phyloP scores from a whole-genome alignment of 225 moss, liverwort and hornwort species.

The Bryum argenteum region DNA sequence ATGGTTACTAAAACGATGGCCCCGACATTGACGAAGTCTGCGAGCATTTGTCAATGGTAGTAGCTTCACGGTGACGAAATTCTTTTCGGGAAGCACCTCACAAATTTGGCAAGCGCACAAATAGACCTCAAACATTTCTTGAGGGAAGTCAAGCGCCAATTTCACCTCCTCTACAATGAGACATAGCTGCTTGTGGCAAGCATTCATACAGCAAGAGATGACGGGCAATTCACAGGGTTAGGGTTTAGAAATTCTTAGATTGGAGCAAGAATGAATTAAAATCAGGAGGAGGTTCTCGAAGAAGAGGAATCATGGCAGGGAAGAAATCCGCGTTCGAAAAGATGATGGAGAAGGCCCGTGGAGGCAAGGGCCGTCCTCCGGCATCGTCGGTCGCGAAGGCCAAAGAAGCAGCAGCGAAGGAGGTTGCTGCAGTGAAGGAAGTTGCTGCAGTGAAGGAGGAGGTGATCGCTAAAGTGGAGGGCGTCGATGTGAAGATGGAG shows the following conservation, averaged over 20 bases:
- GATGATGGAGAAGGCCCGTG: conserved; percentile 73
- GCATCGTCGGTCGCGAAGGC: conserved; percentile 52
- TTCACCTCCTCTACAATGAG: background rate
- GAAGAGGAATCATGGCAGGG: conserved; percentile 40
- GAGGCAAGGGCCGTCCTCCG: conserved; percentile 58
- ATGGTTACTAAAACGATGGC: too few species aligned
- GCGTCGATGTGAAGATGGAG: conserved; percentile 28
- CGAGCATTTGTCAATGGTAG: too few species aligned
- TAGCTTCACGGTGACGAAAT: too few species aligned
- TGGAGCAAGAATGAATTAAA: conserved; percentile 7
- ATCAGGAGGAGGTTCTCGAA: conserved; percentile 4
- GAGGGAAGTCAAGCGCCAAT: background rate
- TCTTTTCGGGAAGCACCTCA: too few species aligned
- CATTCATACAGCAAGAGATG: background rate
- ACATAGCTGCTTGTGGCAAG: background rate
- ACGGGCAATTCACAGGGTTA: background rate
- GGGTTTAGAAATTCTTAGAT: background rate
- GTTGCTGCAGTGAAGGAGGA: conserved; percentile 29
- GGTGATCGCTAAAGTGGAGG: background rate
- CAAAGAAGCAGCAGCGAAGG: conserved; percentile 40
- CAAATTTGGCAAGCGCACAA: too few species aligned
- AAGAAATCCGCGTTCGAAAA: conserved; percentile 60
- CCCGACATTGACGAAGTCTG: too few species aligned
- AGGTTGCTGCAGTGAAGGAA: conserved; percentile 27
- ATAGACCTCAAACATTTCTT: too few species aligned